These are phyloP conservation scores for Penicillium capsulatum DNA, from an alignment of 2,329 filamentous ascomycete genomes.

Conservation along the genomic window DNA sequence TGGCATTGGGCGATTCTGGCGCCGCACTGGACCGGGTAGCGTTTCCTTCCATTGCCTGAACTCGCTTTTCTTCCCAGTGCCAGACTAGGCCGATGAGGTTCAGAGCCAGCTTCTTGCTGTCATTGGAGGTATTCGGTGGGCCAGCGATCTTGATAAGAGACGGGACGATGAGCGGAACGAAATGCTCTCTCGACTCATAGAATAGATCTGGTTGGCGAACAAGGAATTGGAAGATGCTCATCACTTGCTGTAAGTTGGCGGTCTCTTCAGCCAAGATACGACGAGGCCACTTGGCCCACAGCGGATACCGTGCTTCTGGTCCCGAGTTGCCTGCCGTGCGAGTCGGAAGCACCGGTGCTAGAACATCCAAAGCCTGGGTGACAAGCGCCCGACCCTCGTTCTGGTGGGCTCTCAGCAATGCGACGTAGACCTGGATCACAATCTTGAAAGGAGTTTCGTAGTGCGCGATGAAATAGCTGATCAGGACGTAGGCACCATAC, in stretches of 20 bases:
- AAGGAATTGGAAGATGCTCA: slow-evolving; percentile 94
- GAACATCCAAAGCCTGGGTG: slow-evolving; percentile 87
- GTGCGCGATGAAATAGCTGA: slow-evolving; percentile 94
- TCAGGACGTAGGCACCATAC: slow-evolving; percentile 93
- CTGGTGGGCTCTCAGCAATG: slow-evolving; percentile 85
- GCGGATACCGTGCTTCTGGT: slow-evolving; percentile 67
- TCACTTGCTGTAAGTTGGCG: slow-evolving; percentile 91
- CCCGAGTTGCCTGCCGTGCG: slow-evolving; percentile 54
- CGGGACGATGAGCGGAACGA: slow-evolving; percentile 80
- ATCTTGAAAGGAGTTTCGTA: slow-evolving; percentile 97
- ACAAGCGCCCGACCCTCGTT: slow-evolving; percentile 90
- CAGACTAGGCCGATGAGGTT: slow-evolving; percentile 88
- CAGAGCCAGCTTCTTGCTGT: slow-evolving; percentile 85
- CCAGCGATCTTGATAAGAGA: slow-evolving; percentile 85
- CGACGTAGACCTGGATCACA: slow-evolving; percentile 89
- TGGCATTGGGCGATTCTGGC: slow-evolving; percentile 67
- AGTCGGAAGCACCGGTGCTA: slow-evolving; percentile 90
- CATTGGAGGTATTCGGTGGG: slow-evolving; percentile 73
- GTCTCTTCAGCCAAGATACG: slow-evolving; percentile 91
- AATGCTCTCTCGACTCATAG: slow-evolving; percentile 90
- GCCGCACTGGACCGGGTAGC: slow-evolving; percentile 30
- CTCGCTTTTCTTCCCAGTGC: slow-evolving; percentile 83
- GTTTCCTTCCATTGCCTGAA: slow-evolving; percentile 54
- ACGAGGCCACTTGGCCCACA: slow-evolving; percentile 86
- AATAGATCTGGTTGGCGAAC: slow-evolving; percentile 90